Conservation (phyloP, 2,329 filamentous ascomycete species). For the Fusarium succisae region DNA sequence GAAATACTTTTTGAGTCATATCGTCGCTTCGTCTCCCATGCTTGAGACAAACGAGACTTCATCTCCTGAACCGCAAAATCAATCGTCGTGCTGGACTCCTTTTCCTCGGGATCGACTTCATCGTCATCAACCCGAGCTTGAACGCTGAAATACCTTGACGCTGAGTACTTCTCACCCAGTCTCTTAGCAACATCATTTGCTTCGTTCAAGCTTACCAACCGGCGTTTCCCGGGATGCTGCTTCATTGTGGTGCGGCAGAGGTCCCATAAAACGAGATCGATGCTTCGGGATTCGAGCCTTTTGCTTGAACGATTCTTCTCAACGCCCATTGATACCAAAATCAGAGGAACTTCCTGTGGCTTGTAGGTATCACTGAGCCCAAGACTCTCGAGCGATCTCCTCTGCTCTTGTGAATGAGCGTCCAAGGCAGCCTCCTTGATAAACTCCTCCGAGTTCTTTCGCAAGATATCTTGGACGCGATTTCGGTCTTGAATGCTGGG, state of each 20-base stretch:
- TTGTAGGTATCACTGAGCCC: conserved; percentile 45
- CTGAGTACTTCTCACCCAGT: conserved; percentile 59
- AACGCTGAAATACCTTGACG: conserved; percentile 50
- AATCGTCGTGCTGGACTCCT: conserved; percentile 29
- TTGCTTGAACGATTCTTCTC: conserved; percentile 18
- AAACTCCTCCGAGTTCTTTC: conserved; percentile 18
- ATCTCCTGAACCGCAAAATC: conserved; percentile 47
- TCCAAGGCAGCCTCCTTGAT: conserved; percentile 12
- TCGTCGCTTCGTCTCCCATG: conserved; percentile 28
- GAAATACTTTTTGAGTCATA: background rate
- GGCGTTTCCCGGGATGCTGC: conserved; percentile 52
- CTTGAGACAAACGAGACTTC: conserved; percentile 10
- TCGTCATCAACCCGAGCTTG: conserved; percentile 40
- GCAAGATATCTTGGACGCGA: background rate
- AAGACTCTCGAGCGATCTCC: conserved; percentile 31
- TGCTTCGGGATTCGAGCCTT: background rate
- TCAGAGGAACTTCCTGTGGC: conserved; percentile 35
- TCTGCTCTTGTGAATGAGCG: conserved; percentile 28
- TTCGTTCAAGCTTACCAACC: conserved; percentile 63
- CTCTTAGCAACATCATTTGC: conserved; percentile 68
- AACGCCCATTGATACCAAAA: conserved; percentile 43
- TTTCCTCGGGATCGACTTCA: conserved; percentile 27
- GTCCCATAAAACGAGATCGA: conserved; percentile 46
- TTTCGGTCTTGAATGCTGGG: conserved; percentile 1
- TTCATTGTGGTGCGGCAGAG: conserved; percentile 46